Conservation (phyloP, 2,329 filamentous ascomycete genomes). For the Gyromitra esculenta region DNA sequence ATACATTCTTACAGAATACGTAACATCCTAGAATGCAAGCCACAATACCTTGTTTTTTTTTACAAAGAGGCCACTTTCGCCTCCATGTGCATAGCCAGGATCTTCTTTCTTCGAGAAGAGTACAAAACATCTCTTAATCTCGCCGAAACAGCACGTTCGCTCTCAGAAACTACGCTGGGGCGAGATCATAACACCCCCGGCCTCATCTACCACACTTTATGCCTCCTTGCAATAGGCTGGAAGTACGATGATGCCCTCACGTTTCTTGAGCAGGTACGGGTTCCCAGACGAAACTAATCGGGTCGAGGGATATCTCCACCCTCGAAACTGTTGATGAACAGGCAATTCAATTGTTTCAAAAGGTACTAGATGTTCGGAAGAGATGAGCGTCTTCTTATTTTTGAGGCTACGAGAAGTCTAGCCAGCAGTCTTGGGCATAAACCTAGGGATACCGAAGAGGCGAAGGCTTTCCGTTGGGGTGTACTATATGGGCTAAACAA, state of each 20-base stretch:
- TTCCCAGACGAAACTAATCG: neutral
- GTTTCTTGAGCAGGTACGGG: neutral
- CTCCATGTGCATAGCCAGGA: neutral
- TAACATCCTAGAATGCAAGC: too few species aligned
- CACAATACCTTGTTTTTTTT: too few species aligned
- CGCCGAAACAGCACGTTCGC: neutral
- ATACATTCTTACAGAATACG: neutral
- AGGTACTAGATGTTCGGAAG: neutral
- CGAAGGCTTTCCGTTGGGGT: neutral
- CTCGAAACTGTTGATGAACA: neutral
- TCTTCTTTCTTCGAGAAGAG: neutral
- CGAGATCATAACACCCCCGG: neutral
- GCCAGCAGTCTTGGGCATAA: neutral
- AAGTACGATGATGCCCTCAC: neutral
- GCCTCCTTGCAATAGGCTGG: neutral
- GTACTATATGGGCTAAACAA: neutral
- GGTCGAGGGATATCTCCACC: neutral
- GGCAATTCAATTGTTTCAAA: neutral
- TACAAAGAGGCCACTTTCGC: neutral
- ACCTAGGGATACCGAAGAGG: neutral
- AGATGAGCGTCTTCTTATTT: neutral
- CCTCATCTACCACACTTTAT: neutral
- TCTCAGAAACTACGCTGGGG: neutral
- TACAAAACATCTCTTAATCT: neutral
- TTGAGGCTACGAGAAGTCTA: neutral